phyloP scores from a whole-genome alignment of 306 rosid species.

The Ceratonia siliqua region DNA sequence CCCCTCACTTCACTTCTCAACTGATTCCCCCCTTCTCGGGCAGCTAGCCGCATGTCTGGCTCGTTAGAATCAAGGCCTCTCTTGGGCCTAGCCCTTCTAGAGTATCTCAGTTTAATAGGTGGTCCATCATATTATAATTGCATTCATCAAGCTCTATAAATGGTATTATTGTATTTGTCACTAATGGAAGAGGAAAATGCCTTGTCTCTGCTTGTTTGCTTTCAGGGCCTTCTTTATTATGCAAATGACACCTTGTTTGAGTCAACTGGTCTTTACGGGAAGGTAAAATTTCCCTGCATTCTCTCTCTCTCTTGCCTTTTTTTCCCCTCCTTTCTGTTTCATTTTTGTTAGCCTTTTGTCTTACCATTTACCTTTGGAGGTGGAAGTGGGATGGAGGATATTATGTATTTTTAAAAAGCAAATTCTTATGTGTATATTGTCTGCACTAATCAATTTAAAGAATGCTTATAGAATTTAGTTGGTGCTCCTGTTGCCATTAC shows the following conservation, averaged over 20 bases:
- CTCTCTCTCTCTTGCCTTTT: neutral
- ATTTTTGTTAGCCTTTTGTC: neutral
- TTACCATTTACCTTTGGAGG: neutral
- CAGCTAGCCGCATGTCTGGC: too few species aligned
- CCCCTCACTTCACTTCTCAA: too few species aligned
- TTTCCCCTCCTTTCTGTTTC: neutral
- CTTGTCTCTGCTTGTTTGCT: slow-evolving; percentile 27
- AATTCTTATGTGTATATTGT: neutral
- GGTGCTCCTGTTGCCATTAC: neutral
- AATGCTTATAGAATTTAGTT: slow-evolving; percentile 5
- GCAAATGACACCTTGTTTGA: slow-evolving; percentile 75
- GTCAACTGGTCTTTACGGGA: slow-evolving; percentile 77
- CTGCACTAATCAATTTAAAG: neutral
- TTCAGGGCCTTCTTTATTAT: slow-evolving; percentile 86
- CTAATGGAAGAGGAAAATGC: slow-evolving; percentile 25
- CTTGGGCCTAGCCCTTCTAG: too few species aligned
- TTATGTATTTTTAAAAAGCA: neutral
- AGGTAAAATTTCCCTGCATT: slow-evolving; percentile 46
- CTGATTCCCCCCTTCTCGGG: too few species aligned
- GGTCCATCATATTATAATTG: neutral
- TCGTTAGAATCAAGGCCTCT: too few species aligned
- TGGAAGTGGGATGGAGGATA: slow-evolving; percentile 9
- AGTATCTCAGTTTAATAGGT: too few species aligned
- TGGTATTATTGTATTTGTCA: slow-evolving; percentile 7
- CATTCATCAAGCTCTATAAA: neutral